phyloP scores from a whole-genome alignment of 768 basidiomycete species.

The Lactarius vividus region DNA sequence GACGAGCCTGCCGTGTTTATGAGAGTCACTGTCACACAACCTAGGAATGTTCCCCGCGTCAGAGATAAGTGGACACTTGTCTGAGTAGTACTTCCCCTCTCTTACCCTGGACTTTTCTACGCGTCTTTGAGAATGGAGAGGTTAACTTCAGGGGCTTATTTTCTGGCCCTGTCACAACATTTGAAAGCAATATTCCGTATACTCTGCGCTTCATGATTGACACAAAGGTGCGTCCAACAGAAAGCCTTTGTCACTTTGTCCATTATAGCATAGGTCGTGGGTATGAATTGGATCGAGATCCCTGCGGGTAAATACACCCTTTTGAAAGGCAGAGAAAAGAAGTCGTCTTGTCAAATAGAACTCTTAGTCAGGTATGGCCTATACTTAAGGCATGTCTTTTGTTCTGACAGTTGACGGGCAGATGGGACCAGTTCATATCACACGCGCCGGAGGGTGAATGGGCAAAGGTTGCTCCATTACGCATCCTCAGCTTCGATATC shows the following conservation, averaged over 20 bases:
- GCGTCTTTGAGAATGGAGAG: conserved; percentile 55
- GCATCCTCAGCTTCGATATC: conserved; percentile 97
- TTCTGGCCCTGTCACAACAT: conserved; percentile 58
- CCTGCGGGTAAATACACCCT: conserved; percentile 78
- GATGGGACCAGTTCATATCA: conserved; percentile 84
- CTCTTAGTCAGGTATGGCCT: conserved; percentile 62
- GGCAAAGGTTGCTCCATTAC: conserved; percentile 88
- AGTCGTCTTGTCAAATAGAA: conserved; percentile 89
- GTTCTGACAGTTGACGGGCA: conserved; percentile 32
- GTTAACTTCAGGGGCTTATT: conserved; percentile 48
- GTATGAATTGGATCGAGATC: conserved; percentile 99
- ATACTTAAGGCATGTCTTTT: not conserved
- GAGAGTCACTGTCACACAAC: conserved; percentile 75
- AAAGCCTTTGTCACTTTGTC: not conserved
- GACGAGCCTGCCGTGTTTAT: conserved; percentile 79
- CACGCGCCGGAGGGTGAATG: conserved; percentile 90
- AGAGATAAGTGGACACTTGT: conserved; percentile 70
- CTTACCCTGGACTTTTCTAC: conserved; percentile 33
- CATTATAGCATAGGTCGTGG: conserved; percentile 62
- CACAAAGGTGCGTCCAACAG: conserved; percentile 59
- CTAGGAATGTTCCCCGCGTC: conserved; percentile 78
- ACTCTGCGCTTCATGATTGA: conserved; percentile 97
- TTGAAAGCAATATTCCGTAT: conserved; percentile 92
- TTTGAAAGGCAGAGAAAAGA: conserved; percentile 51
- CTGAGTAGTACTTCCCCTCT: conserved; percentile 4